These are phyloP conservation scores for Capillidium rhysosporum DNA, from an alignment of 371 early-diverging fungal species.

Conservation along the genomic window DNA sequence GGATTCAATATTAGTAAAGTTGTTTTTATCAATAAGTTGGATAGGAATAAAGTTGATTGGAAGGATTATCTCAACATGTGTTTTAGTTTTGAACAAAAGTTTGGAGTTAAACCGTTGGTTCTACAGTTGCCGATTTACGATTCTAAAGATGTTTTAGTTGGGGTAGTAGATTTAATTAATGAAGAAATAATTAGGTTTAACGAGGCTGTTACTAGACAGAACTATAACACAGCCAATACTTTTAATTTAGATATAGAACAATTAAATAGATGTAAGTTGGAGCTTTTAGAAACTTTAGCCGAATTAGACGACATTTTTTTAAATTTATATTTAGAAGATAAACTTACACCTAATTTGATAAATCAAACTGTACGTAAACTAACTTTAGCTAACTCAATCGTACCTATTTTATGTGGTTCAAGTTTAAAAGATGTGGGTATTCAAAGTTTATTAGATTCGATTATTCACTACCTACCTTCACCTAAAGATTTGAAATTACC, in stretches of 20 bases:
- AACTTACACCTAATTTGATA: constrained; percentile 32
- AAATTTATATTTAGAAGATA: constrained; percentile 51
- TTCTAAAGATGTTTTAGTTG: constrained; percentile 15
- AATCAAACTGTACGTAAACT: constrained; percentile 44
- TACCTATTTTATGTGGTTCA: constrained; percentile 81
- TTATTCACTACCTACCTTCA: constrained; percentile 68
- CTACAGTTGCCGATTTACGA: constrained; percentile 40
- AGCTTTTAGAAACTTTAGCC: constrained; percentile 63
- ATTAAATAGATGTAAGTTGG: constrained; percentile 21
- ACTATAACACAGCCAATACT: constrained; percentile 10
- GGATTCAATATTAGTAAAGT: constrained; percentile 66
- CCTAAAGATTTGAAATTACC: constrained; percentile 32
- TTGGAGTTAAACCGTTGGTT: constrained; percentile 47
- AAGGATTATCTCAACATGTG: constrained; percentile 36
- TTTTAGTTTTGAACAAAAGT: constrained; percentile 32
- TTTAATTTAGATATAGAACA: neutral
- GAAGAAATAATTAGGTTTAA: constrained; percentile 53
- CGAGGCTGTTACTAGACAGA: constrained; percentile 26
- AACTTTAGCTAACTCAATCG: constrained; percentile 38
- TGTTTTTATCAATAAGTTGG: constrained; percentile 89
- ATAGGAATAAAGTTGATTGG: constrained; percentile 62
- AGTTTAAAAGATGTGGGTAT: constrained; percentile 81
- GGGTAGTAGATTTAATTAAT: constrained; percentile 56
- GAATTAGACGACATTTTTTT: constrained; percentile 72
- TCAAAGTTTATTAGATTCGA: constrained; percentile 78